These are phyloP conservation scores for Dillenia suffruticosa DNA, from an alignment of 164 flowering plant genomes.

Conservation along the genomic window DNA sequence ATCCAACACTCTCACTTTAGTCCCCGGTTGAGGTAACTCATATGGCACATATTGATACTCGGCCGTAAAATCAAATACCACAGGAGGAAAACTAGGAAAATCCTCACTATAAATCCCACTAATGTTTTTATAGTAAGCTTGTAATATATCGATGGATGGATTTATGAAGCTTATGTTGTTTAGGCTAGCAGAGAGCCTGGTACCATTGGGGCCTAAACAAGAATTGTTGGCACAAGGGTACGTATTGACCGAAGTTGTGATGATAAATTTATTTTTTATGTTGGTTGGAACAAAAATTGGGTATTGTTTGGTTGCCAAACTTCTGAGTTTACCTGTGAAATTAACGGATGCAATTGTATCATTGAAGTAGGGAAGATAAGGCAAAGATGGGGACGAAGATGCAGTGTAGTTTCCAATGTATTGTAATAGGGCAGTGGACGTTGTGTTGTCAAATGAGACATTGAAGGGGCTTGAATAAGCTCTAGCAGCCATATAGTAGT, in stretches of 20 bases:
- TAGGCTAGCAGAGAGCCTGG: constrained; percentile 13
- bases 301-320: constrained; percentile 11
- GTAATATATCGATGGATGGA: constrained; percentile 12
- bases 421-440: constrained; percentile 29
- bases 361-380: constrained; percentile 21
- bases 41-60: not conserved
- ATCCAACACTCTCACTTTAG: constrained; percentile 11
- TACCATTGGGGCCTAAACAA: constrained; percentile 14
- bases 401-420: constrained; percentile 14
- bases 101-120: constrained; percentile 1
- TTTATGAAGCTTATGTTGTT: constrained; percentile 21
- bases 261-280: too few relatives aligned
- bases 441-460: constrained; percentile 20
- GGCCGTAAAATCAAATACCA: constrained; percentile 7
- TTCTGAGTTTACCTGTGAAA: constrained; percentile 8
- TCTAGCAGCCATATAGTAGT: constrained; percentile 30
- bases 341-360: constrained; percentile 10
- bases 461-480: constrained; percentile 2
- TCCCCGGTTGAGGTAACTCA: constrained; percentile 4
- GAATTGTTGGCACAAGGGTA: constrained; percentile 3
- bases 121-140: constrained; percentile 15
- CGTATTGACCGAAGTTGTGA: constrained; percentile 4
- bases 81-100: constrained; percentile 16
- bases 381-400: constrained; percentile 12
- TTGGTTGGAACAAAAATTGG: constrained; percentile 11